Conservation (phyloP, 202 grass and related monocot genomes). For the Hordeum pubiflorum region DNA sequence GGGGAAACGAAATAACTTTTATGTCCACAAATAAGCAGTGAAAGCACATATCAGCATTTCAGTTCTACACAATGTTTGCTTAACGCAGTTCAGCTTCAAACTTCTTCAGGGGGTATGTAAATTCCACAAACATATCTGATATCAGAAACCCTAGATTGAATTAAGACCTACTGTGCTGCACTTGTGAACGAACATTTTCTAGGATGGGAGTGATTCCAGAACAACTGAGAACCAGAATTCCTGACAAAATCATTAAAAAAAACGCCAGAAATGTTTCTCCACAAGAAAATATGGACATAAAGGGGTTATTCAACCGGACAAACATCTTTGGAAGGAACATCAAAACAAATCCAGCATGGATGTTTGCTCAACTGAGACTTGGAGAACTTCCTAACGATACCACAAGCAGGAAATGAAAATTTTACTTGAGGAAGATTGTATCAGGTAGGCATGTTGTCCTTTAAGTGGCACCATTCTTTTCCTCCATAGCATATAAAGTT, state of each 20-base stretch:
- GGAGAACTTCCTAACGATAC: conserved; percentile 4
- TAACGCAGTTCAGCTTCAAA: background rate
- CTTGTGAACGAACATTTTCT: background rate
- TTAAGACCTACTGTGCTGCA: background rate
- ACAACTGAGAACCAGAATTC: background rate
- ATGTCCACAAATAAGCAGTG: conserved; percentile 13
- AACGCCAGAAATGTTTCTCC: background rate
- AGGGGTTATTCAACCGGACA: background rate
- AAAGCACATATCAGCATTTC: background rate
- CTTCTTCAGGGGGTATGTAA: background rate
- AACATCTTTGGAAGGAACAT: background rate
- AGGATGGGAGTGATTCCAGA: background rate
- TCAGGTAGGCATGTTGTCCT: conserved; percentile 24
- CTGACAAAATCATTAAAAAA: background rate
- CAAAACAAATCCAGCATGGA: background rate
- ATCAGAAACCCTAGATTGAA: background rate
- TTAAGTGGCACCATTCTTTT: conserved; percentile 27
- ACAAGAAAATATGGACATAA: background rate
- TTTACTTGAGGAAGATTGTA: conserved; percentile 36
- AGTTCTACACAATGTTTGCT: background rate
- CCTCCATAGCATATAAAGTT: conserved; percentile 18
- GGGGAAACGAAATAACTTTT: background rate
- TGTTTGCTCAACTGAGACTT: conserved; percentile 20
- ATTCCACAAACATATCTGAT: background rate
- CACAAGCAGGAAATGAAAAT: conserved; percentile 31